Conservation (phyloP, 805 yeast genomes). For the Grigorovia yakushimaensis region DNA sequence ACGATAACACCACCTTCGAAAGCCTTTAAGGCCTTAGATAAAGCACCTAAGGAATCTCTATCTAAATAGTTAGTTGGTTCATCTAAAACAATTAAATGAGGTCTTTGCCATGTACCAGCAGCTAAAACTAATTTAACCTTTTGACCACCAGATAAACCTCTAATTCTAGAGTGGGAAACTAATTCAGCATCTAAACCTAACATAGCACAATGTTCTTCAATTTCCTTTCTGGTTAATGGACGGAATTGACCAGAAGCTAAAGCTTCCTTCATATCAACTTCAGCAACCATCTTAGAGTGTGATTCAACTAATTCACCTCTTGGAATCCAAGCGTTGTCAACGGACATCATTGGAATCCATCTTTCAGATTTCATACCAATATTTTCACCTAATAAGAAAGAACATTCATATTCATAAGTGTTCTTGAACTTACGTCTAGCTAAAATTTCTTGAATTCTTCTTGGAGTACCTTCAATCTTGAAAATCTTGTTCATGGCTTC, state of each 20-base stretch:
- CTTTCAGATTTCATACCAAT: slow-evolving; percentile 97
- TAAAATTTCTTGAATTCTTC: slow-evolving; percentile 91
- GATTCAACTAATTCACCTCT: slow-evolving; percentile 97
- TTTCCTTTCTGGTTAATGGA: slow-evolving; percentile 99
- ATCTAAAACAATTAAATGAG: slow-evolving; percentile 97
- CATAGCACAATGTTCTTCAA: slow-evolving; percentile 97
- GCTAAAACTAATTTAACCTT: slow-evolving; percentile 99
- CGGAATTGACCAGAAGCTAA: slow-evolving; percentile 99
- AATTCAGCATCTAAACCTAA: slow-evolving; percentile 98
- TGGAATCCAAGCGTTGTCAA: slow-evolving; percentile 99
- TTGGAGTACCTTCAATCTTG: slow-evolving; percentile 97
- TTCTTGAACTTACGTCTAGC: slow-evolving; percentile 99
- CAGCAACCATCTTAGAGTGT: slow-evolving; percentile 98
- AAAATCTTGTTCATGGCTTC: slow-evolving; percentile 98
- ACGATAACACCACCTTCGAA: slow-evolving; percentile 99
- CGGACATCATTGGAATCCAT: slow-evolving; percentile 99
- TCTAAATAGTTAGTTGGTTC: slow-evolving; percentile 99
- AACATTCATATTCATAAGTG: slow-evolving; percentile 99
- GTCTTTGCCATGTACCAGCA: slow-evolving; percentile 99
- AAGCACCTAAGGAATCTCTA: slow-evolving; percentile 98
- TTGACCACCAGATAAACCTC: slow-evolving; percentile 99
- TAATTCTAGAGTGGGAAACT: slow-evolving; percentile 99
- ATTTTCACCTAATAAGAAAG: slow-evolving; percentile 96
- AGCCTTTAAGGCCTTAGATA: slow-evolving; percentile 96
- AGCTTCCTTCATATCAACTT: slow-evolving; percentile 99